Evolutionary conservation across 805 yeast species (phyloP), one percentile per base, ranked within the genome.

Genomic region (Candida wancherniae): DNA sequence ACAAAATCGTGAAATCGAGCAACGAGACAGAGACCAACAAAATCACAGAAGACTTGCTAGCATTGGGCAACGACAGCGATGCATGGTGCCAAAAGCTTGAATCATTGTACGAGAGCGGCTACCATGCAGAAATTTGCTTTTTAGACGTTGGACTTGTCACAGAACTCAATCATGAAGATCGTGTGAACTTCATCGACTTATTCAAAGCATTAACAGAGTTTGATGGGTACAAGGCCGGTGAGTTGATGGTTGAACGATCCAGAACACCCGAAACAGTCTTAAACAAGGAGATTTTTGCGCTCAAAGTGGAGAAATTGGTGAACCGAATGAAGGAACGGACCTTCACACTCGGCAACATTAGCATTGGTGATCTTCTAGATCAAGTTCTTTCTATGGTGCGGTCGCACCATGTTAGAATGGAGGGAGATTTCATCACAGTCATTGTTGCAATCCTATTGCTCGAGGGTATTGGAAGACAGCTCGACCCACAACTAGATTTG

Each of bases 181-280:
- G 97, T 36, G 71, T 77, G 16, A 92, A 92, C 51, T 92, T 92
- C 52, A 75, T 92, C 20, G 96, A 85, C 26, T 66, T 92, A 34
- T 92, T 92, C 67, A 81, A 82, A 46, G 83, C 97, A 0, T 63
- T 92, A 19, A 83, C 95, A 3, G 82, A 79, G 40, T 92, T 92
- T 58, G 95, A 92, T 56, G 99, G 99, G 1, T 87, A 84, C 53
- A 71, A 69, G 38, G 97, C 96, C 0, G 99, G 99, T 8, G 94
- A 87, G 51, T 67, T 92, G 34, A 90, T 92, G 97, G 79, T 88
- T 37, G 97, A 87, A 59, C 65, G 97, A 36, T 88, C 97, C 3
- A 70, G 92, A 37, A 87, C 97, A 0, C 98, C 99, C 1, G 94
- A 85, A 28, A 83, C 95, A 0, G 97, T 85, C 1, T 66, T 86